Evolutionary conservation across 2,329 filamentous ascomycete genomes (phyloP), one percentile per base, ranked within the genome.

Genomic region (Dothideomycetes sp.): DNA sequence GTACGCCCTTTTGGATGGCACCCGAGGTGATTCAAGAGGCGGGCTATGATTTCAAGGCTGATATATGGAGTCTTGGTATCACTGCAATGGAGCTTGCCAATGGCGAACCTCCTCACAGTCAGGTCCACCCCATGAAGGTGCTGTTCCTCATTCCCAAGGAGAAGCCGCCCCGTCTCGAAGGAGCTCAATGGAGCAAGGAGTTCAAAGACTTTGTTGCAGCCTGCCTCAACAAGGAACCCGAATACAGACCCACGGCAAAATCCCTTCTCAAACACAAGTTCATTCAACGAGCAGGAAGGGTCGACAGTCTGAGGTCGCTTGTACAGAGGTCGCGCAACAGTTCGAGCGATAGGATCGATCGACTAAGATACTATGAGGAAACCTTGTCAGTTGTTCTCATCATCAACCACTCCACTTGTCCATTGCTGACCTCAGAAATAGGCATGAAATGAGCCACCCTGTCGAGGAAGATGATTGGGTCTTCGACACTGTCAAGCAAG

Each of bases 1-100:
- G 91, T 15, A 96, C 89, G 0, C 91, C 91, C 0, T 94, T 93
- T 57, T 94, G 87, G 87, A 94, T 94, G 87, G 87, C 87, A 1
- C 87, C 87, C 1, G 87, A 94, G 57, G 87, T 94, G 27, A 94
- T 94, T 49, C 81, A 93, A 58, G 86, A 94, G 62, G 77, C 84
- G 47, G 76, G 76, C 31, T 80, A 81, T 49, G 86, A 89, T 59
- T 91, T 85, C 66, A 91, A 91, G 61, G 87, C 87, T 4, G 87
- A 94, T 55, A 87, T 94, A 42, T 94, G 87, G 87, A 93, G 85
- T 0, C 64, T 94, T 33, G 87, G 87, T 5, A 94, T 94, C 52
- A 94, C 86, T 0, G 87, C 87, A 10, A 86, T 94, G 61, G 87
- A 94, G 59, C 73, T 94, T 67, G 82, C 85, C 24, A 77, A 86